These are phyloP conservation scores for Penicillium griseofulvum DNA, from an alignment of 2,329 filamentous ascomycete species.

Conservation along the genomic window DNA sequence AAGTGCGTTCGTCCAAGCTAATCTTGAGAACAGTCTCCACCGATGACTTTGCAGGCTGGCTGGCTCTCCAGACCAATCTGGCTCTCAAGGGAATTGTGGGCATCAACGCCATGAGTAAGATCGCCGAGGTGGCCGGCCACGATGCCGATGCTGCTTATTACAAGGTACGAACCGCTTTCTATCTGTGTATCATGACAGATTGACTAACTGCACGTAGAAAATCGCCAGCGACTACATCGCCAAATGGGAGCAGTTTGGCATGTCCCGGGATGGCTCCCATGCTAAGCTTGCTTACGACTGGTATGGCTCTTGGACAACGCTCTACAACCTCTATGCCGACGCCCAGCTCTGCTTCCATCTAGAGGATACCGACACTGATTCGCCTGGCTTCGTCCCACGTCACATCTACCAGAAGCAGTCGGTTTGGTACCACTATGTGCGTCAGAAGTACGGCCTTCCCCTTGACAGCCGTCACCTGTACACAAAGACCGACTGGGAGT, in stretches of 20 bases:
- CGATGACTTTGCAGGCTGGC: conserved; percentile 78
- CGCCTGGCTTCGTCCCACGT: conserved; percentile 65
- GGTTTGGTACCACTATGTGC: conserved; percentile 74
- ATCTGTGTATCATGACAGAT: neutral
- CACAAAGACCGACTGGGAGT: conserved; percentile 88
- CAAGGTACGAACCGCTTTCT: conserved; percentile 35
- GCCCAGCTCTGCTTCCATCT: conserved; percentile 77
- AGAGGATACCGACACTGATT: conserved; percentile 42
- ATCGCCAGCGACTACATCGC: conserved; percentile 66
- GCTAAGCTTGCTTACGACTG: conserved; percentile 77
- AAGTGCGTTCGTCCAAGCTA: neutral
- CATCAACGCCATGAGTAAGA: conserved; percentile 72
- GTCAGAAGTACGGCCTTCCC: conserved; percentile 78
- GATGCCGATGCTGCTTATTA: conserved; percentile 58
- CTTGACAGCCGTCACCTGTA: conserved; percentile 80
- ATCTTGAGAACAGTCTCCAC: conserved; percentile 59
- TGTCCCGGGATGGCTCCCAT: conserved; percentile 67
- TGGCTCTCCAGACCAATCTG: conserved; percentile 76
- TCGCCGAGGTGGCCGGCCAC: conserved; percentile 63
- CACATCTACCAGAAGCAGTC: conserved; percentile 76
- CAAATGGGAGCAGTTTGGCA: conserved; percentile 69
- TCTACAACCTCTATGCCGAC: conserved; percentile 84
- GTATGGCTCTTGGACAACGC: conserved; percentile 76
- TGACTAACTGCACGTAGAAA: conserved; percentile 36
- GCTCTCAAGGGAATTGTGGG: conserved; percentile 82